These are phyloP conservation scores for Anthracocystis setariae DNA, from an alignment of 1,284 basidiomycete genomes.

Conservation along the genomic window DNA sequence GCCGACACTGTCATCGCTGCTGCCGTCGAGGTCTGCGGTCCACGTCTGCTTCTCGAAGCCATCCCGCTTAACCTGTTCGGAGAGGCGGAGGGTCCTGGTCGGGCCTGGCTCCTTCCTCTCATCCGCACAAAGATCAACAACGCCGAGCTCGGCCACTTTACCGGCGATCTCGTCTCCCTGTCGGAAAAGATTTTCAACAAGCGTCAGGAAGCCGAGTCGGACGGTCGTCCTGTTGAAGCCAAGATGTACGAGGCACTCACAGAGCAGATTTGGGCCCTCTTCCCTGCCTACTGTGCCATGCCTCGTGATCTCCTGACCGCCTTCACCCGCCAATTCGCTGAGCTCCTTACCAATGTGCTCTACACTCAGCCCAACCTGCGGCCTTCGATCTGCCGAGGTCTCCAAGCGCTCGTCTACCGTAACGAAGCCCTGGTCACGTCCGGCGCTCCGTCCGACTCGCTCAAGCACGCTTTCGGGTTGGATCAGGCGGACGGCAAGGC, in stretches of 20 bases:
- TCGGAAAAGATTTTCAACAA: slow-evolving; percentile 87
- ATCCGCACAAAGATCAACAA: slow-evolving; percentile 81
- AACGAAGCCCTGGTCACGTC: slow-evolving; percentile 72
- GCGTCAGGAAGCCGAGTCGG: slow-evolving; percentile 75
- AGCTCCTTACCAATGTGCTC: slow-evolving; percentile 87
- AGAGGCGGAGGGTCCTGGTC: slow-evolving; percentile 71
- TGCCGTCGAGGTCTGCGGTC: slow-evolving; percentile 87
- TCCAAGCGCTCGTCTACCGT: slow-evolving; percentile 83
- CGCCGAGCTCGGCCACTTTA: slow-evolving; percentile 85
- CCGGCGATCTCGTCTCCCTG: slow-evolving; percentile 88
- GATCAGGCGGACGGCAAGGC: slow-evolving; percentile 74
- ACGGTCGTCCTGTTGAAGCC: slow-evolving; percentile 78
- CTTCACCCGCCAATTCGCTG: slow-evolving; percentile 55
- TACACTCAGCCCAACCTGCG: slow-evolving; percentile 88
- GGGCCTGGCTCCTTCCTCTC: slow-evolving; percentile 91
- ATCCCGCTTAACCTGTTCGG: slow-evolving; percentile 82
- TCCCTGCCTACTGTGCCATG: slow-evolving; percentile 77
- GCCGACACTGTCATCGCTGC: slow-evolving; percentile 83
- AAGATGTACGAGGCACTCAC: slow-evolving; percentile 94
- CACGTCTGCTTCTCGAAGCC: slow-evolving; percentile 78
- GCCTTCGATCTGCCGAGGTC: slow-evolving; percentile 80
- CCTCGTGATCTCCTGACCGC: slow-evolving; percentile 77
- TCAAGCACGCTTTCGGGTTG: slow-evolving; percentile 71
- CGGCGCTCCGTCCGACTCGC: slow-evolving; percentile 70
- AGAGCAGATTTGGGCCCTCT: slow-evolving; percentile 85